Evolutionary conservation across 257 asterid species (phyloP), one percentile per base, ranked within the genome.

Genomic region (Eucommia ulmoides): DNA sequence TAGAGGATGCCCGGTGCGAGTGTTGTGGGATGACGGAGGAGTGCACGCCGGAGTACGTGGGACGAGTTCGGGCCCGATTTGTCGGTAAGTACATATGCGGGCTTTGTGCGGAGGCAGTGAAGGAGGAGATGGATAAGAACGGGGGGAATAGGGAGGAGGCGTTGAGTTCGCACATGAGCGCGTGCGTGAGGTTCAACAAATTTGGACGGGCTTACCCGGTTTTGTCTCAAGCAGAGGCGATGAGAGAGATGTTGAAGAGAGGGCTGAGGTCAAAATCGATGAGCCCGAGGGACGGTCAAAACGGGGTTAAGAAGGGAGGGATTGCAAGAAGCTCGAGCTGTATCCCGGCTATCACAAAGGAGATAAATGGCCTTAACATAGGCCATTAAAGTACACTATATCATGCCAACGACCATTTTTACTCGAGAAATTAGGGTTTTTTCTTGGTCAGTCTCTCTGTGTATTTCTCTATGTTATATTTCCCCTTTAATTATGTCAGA

Each of bases 291-390:
- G 72, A 45, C 19, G 53, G 46, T 8, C 45, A 1, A 42, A 54
- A 9, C 3, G 7, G 7, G 2, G 48, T 17, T 23, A 62, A 62
- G 41, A 59, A 59, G 11, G 70, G 64, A 33, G 70, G 63, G 38
- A 66, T 71, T 24, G 52, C 62, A 0, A 62, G 77, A 62, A 71
- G 74, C 26, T 58, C 71, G 3, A 71, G 77, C 24, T 71, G 77
- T 23, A 74, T 70, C 57, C 68, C 81, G 2, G 76, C 74, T 1
- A 52, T 74, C 49, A 69, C 74, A 2, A 65, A 62, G 22, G 77
- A 65, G 19, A 38, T 74, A 3, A 52, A 59, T 56, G 69, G 42
- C 15, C 66, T 68, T 24, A 62, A 18, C 8, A 19, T 1, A 20
- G 8, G 47, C 18, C 4, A 20, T 29, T 5, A 29, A 29, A 29